Evolutionary conservation across 768 basidiomycete genomes (phyloP).

Genomic region (Tephrocybe rancida): DNA sequence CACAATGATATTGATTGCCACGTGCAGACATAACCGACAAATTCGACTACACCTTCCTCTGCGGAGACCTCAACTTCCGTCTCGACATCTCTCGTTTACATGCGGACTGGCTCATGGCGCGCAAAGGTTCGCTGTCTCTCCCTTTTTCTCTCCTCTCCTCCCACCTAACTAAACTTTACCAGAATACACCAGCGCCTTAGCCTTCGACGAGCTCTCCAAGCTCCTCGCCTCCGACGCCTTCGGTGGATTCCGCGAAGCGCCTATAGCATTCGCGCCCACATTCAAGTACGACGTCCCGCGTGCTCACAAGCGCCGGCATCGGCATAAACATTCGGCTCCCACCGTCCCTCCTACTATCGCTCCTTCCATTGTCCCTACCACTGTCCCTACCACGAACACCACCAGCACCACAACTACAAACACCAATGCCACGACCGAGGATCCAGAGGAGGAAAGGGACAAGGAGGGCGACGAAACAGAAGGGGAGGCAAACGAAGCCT

Average conservation of each 20-base stretch:
- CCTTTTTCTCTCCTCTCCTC: not conserved
- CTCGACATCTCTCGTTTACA: conserved; percentile 87
- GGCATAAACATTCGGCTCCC: no score
- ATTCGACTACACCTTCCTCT: conserved; percentile 89
- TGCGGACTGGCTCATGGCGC: conserved; percentile 91
- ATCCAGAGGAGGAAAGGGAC: conserved; percentile 39
- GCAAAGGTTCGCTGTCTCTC: conserved; percentile 53
- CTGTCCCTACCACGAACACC: no score
- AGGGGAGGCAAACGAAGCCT: conserved; percentile 44
- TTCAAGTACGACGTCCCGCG: conserved; percentile 90
- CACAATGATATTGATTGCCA: not conserved
- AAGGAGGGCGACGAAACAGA: conserved; percentile 31
- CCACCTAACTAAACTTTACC: not conserved
- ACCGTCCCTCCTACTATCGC: no score
- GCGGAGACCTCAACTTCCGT: conserved; percentile 92
- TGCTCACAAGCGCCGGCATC: conserved; percentile 52
- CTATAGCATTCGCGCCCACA: conserved; percentile 87
- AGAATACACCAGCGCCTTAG: conserved; percentile 87
- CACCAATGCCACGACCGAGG: no score
- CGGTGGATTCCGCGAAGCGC: conserved; percentile 76
- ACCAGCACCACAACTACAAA: no score
- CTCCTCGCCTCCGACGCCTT: conserved; percentile 76
- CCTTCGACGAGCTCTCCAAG: conserved; percentile 85
- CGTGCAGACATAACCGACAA: conserved; percentile 76
- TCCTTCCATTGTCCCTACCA: no score